Evolutionary conservation across 805 yeast species (phyloP).

Genomic region (Wickerhamiella occidentalis): DNA sequence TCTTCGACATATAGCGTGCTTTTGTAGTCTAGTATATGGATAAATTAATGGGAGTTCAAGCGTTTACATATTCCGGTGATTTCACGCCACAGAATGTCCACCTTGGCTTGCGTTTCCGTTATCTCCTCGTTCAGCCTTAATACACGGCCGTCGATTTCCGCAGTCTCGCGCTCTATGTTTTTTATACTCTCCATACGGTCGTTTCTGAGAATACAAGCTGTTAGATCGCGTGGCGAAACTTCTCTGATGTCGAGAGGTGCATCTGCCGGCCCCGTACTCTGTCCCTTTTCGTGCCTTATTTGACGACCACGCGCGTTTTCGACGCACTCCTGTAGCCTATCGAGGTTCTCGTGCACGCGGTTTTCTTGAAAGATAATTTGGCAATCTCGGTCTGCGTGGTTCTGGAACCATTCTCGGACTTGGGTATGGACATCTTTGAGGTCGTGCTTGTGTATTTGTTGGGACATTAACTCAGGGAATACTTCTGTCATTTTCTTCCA

Average conservation of each 20-base stretch:
- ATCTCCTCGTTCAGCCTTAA: neutral
- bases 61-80: neutral
- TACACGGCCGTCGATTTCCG: neutral
- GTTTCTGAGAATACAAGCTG: neutral
- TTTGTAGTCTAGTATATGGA: neutral
- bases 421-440: neutral
- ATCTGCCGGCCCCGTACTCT: neutral
- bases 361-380: neutral
- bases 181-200: neutral
- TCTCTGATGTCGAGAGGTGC: neutral
- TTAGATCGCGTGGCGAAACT: neutral
- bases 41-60: neutral
- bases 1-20: no score
- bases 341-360: neutral
- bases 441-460: neutral
- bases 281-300: neutral
- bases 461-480: neutral
- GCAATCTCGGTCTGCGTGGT: neutral
- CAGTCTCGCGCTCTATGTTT: neutral
- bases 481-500: neutral
- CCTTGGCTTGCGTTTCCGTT: neutral
- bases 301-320: neutral
- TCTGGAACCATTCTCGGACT: neutral
- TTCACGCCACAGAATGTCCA: neutral
- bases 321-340: neutral